These are phyloP conservation scores for Termitomyces heimii DNA, from an alignment of 768 basidiomycete genomes.

Conservation along the genomic window DNA sequence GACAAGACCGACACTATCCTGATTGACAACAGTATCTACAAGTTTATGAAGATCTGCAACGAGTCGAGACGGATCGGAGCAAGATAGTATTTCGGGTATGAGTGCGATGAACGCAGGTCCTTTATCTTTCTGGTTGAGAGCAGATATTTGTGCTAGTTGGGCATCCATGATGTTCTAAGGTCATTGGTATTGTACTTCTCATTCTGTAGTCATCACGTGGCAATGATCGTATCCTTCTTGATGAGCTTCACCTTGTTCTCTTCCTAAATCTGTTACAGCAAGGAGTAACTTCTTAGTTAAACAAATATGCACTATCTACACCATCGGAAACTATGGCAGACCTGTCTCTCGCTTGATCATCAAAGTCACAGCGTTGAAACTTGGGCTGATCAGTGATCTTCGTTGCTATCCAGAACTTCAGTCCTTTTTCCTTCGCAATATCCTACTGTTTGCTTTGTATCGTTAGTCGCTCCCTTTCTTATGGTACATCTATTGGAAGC, in stretches of 20 bases:
- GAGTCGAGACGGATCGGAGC: slow-evolving; percentile 37
- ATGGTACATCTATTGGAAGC: slow-evolving; percentile 38
- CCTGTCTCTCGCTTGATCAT: background rate
- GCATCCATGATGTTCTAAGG: slow-evolving; percentile 46
- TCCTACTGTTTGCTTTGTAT: background rate
- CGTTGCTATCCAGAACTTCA: slow-evolving; percentile 4
- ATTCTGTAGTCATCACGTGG: background rate
- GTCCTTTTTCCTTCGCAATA: background rate
- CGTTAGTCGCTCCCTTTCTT: slow-evolving; percentile 8
- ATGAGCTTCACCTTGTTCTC: too few relatives aligned
- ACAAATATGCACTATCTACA: background rate
- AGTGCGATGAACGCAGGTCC: slow-evolving; percentile 67
- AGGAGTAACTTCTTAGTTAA: too few relatives aligned
- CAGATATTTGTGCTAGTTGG: slow-evolving; percentile 55
- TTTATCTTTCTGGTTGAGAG: slow-evolving; percentile 81
- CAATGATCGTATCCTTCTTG: background rate
- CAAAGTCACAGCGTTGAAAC: background rate
- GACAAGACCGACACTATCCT: slow-evolving; percentile 78
- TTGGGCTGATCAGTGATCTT: background rate
- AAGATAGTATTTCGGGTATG: slow-evolving; percentile 59
- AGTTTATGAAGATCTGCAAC: slow-evolving; percentile 59
- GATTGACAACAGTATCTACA: slow-evolving; percentile 77
- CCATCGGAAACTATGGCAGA: background rate
- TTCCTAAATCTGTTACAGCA: background rate
- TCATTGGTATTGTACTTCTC: background rate